A percentile compares a stretch with the other conserved stretches of the same genome.
Conservation (phyloP, 2,329 filamentous ascomycete genomes). For the Balansia obtecta region DNA sequence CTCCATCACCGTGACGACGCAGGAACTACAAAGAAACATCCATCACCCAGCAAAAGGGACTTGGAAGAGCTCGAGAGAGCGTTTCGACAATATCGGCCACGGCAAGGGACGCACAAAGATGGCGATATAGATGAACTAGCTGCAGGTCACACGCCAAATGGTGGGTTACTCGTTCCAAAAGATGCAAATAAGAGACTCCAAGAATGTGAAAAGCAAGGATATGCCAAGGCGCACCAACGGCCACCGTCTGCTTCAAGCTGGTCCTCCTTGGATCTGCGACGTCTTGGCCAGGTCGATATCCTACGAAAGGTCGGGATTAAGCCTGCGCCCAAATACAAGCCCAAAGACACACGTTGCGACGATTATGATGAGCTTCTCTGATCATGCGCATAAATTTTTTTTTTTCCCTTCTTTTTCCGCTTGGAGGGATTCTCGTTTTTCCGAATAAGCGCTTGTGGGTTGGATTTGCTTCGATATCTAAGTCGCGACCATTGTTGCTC, state of each 20-base stretch:
- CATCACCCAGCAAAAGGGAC: constrained; percentile 30
- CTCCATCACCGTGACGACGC: neutral
- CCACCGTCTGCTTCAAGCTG: neutral
- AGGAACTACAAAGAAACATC: constrained; percentile 28
- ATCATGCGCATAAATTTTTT: neutral
- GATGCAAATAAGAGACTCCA: constrained; percentile 17
- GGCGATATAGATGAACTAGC: constrained; percentile 21
- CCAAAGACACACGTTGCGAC: neutral
- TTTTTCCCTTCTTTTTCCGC: too few relatives aligned
- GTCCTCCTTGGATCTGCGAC: neutral
- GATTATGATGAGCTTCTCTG: constrained; percentile 5
- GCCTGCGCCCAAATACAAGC: neutral
- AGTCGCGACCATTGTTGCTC: too few relatives aligned
- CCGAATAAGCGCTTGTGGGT: neutral
- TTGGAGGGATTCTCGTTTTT: neutral
- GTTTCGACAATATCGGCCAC: constrained; percentile 19
- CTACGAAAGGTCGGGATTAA: neutral
- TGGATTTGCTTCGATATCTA: neutral
- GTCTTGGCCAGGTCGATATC: neutral
- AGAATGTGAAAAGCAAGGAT: neutral
- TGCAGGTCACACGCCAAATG: neutral
- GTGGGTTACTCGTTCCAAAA: constrained; percentile 10
- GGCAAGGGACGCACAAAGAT: constrained; percentile 9
- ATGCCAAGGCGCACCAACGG: neutral
- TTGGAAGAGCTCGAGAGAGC: constrained; percentile 25